Conservation (phyloP, 2,329 filamentous ascomycete genomes). For the Metarhizium album region DNA sequence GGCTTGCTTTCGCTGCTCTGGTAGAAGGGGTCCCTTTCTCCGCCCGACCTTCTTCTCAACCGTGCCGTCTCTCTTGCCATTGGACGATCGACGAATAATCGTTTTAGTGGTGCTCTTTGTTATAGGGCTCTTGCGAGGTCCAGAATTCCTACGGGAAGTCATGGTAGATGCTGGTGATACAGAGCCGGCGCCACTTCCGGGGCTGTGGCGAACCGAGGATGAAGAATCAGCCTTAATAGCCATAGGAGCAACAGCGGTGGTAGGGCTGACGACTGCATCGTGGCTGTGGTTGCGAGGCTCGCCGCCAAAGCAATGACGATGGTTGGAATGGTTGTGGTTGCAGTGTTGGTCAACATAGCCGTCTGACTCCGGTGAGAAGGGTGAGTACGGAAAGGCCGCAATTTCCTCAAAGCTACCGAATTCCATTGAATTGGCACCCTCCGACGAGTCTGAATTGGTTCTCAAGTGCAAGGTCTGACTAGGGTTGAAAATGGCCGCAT, state of each 20-base stretch:
- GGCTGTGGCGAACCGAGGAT: constrained; percentile 45
- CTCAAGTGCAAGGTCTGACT: constrained; percentile 81
- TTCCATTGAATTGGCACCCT: constrained; percentile 55
- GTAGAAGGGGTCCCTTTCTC: constrained; percentile 77
- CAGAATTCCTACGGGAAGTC: constrained; percentile 53
- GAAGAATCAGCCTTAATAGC: constrained; percentile 48
- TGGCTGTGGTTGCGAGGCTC: constrained; percentile 38
- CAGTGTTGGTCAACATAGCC: constrained; percentile 49
- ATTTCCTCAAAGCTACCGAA: constrained; percentile 77
- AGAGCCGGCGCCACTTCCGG: constrained; percentile 49
- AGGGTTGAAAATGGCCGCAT: constrained; percentile 76
- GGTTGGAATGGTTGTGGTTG: constrained; percentile 21
- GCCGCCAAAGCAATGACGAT: constrained; percentile 52
- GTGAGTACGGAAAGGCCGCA: constrained; percentile 56
- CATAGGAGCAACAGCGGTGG: constrained; percentile 56
- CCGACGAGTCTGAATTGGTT: constrained; percentile 77
- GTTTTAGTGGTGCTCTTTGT: constrained; percentile 70
- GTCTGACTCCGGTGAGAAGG: constrained; percentile 77
- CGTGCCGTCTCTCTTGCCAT: constrained; percentile 66
- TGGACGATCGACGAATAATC: constrained; percentile 67
- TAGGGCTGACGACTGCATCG: constrained; percentile 56
- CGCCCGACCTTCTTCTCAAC: constrained; percentile 87
- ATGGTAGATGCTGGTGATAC: constrained; percentile 52
- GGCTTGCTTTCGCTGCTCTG: constrained; percentile 91
- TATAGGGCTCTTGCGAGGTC: constrained; percentile 64